phyloP scores from a whole-genome alignment of 2,329 filamentous ascomycete genomes.

The Colletotrichum godetiae region DNA sequence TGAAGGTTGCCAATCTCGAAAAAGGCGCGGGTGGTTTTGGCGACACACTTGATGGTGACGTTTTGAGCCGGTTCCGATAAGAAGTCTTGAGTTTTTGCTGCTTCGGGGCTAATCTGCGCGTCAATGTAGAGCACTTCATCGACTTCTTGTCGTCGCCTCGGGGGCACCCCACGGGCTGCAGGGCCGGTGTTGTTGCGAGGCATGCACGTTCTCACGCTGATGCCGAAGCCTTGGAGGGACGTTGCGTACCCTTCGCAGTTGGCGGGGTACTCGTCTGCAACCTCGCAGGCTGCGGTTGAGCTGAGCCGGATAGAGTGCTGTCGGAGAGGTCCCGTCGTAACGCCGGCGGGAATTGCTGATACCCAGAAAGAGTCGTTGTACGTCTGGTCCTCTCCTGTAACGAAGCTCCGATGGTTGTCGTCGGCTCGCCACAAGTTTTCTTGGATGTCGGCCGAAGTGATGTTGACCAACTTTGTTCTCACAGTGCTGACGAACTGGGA shows the following conservation, averaged over 20 bases:
- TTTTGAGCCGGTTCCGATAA: slow-evolving; percentile 13
- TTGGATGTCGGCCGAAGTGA: slow-evolving; percentile 29
- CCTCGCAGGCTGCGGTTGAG: slow-evolving; percentile 23
- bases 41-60: slow-evolving; percentile 26
- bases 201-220: slow-evolving; percentile 25
- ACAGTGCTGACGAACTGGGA: slow-evolving; percentile 5
- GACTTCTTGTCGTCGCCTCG: slow-evolving; percentile 25
- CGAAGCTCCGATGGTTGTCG: slow-evolving; percentile 26
- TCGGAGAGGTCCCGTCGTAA: slow-evolving; percentile 28
- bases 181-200: not conserved
- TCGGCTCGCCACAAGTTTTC: slow-evolving; percentile 28
- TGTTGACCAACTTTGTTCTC: slow-evolving; percentile 15
- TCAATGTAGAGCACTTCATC: slow-evolving; percentile 27
- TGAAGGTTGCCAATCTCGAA: slow-evolving; percentile 33
- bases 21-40: slow-evolving; percentile 28
- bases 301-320: slow-evolving; percentile 33
- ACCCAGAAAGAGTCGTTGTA: slow-evolving; percentile 33
- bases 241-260: slow-evolving; percentile 24
- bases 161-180: not conserved
- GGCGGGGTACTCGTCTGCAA: slow-evolving; percentile 21
- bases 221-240: slow-evolving; percentile 25
- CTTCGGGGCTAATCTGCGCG: slow-evolving; percentile 16
- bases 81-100: not conserved
- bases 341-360: slow-evolving; percentile 23
- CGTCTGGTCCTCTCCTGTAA: slow-evolving; percentile 11